A percentile compares a stretch with the other conserved stretches of the same genome.
Conservation (phyloP, 148 eudicot species). For the Rhododendron simsii region DNA sequence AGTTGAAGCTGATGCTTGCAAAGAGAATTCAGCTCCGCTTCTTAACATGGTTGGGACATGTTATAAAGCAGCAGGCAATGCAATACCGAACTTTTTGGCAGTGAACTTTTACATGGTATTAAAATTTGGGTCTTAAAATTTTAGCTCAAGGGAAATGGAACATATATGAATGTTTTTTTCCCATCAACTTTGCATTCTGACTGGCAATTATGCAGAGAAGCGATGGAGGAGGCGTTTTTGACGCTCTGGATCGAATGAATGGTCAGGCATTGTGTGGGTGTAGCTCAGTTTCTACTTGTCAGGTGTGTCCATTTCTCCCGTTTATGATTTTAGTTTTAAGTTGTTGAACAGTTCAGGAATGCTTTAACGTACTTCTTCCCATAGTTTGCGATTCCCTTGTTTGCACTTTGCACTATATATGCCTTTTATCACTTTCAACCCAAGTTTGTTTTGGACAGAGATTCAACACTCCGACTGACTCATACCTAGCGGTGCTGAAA, state of each 20-base stretch:
- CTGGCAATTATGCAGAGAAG: slow-evolving; percentile 61
- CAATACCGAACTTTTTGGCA: slow-evolving; percentile 85
- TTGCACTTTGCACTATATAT: not conserved
- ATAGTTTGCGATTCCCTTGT: not conserved
- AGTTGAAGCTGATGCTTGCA: slow-evolving; percentile 78
- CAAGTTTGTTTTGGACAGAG: not conserved
- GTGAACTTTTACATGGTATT: slow-evolving; percentile 96
- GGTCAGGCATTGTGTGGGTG: slow-evolving; percentile 90
- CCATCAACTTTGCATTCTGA: slow-evolving; percentile 14
- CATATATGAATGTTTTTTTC: not conserved
- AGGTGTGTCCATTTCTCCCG: slow-evolving; percentile 49
- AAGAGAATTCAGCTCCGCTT: slow-evolving; percentile 78
- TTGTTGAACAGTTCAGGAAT: not conserved
- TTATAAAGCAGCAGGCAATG: slow-evolving; percentile 68
- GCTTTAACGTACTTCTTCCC: not conserved
- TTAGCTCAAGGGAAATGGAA: not conserved
- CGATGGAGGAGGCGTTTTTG: slow-evolving; percentile 92
- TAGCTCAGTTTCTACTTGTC: slow-evolving; percentile 70
- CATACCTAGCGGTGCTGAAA: not conserved
- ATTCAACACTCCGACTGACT: not conserved
- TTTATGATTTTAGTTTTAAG: not conserved
- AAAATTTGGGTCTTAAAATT: not conserved
- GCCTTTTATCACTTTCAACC: not conserved
- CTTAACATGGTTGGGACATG: slow-evolving; percentile 75
- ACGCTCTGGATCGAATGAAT: slow-evolving; percentile 76